Conservation (phyloP, 257 asterid genomes). For the Forsythia suspensa region DNA sequence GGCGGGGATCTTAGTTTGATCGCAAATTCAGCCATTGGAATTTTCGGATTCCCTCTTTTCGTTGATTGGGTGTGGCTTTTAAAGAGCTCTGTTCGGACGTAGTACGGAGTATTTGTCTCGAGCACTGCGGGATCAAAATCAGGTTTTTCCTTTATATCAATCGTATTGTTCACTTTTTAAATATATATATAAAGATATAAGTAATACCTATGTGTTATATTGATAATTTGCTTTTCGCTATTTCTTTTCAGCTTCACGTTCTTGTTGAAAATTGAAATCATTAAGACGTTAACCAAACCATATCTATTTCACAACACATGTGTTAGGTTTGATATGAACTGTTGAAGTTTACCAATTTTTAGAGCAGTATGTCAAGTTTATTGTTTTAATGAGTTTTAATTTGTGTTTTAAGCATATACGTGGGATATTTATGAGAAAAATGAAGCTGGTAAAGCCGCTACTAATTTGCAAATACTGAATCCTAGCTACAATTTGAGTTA, state of each 20-base stretch:
- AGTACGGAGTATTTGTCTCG: slow-evolving; percentile 10
- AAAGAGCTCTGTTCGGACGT: not conserved
- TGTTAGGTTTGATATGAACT: too few species aligned
- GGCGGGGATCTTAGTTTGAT: slow-evolving; percentile 5
- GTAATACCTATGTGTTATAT: too few species aligned
- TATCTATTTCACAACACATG: too few species aligned
- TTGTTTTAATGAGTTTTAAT: slow-evolving; percentile 2
- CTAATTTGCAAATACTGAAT: not conserved
- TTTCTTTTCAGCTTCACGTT: too few species aligned
- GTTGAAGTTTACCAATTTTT: not conserved
- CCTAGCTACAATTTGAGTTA: not conserved
- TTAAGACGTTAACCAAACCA: too few species aligned
- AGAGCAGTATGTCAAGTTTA: not conserved
- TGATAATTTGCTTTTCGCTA: too few species aligned
- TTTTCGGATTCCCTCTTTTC: slow-evolving; percentile 15
- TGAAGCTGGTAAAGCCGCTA: not conserved
- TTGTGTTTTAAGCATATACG: not conserved
- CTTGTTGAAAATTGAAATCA: too few species aligned
- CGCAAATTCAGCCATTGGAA: slow-evolving; percentile 22
- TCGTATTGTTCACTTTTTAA: not conserved
- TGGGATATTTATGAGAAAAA: not conserved
- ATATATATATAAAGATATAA: too few species aligned
- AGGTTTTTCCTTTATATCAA: not conserved
- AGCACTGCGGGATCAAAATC: slow-evolving; percentile 7
- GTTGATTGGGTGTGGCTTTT: slow-evolving; percentile 21